Percentiles rank a stretch among this genome's conserved stretches.
These are phyloP conservation scores for Vaccinium myrtillus DNA, from an alignment of 148 eudicot species.

Conservation along the genomic window DNA sequence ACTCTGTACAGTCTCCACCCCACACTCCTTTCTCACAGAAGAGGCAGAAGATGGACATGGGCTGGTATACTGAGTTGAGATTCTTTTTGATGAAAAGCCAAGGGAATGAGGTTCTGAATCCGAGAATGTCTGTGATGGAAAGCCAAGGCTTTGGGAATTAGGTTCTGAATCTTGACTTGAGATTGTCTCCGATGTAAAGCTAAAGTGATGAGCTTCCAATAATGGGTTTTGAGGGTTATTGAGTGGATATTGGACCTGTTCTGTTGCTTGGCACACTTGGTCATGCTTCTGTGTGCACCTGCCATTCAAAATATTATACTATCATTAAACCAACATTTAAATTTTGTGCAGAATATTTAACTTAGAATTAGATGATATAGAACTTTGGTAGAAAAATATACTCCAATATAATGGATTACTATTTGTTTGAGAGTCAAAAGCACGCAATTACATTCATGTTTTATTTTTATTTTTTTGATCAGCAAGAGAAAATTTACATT, in stretches of 20 bases:
- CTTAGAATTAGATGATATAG: too few species aligned
- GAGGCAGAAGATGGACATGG: background rate
- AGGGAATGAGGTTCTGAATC: background rate
- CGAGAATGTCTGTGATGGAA: too few species aligned
- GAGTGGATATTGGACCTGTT: conserved; percentile 32
- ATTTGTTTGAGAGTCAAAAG: too few species aligned
- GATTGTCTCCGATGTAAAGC: too few species aligned
- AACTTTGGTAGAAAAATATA: too few species aligned
- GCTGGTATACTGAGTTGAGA: background rate
- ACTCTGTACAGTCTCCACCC: conserved; percentile 6
- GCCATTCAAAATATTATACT: background rate
- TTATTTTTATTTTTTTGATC: too few species aligned
- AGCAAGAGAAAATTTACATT: too few species aligned
- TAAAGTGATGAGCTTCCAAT: background rate
- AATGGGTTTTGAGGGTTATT: background rate
- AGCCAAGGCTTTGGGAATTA: background rate
- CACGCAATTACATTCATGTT: too few species aligned
- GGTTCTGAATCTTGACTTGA: too few species aligned
- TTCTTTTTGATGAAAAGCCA: background rate
- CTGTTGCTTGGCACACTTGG: conserved; percentile 37
- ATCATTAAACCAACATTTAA: background rate
- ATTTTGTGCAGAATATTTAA: too few species aligned
- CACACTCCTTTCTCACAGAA: background rate
- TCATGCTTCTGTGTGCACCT: conserved; percentile 48
- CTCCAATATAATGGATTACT: too few species aligned